These are phyloP conservation scores for Penicillium paneum DNA, from an alignment of 2,329 filamentous ascomycete species.

Conservation along the genomic window DNA sequence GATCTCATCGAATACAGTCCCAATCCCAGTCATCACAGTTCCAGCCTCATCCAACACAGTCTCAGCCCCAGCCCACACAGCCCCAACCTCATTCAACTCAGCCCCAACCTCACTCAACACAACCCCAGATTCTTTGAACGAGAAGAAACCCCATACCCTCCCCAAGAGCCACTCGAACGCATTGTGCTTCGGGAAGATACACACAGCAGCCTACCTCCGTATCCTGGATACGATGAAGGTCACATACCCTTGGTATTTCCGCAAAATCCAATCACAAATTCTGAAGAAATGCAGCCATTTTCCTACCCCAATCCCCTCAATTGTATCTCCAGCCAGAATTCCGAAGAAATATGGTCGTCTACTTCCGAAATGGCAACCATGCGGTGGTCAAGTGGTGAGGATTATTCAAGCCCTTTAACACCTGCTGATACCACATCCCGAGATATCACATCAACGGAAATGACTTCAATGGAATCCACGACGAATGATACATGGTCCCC, in stretches of 20 bases:
- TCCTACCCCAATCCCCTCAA: neutral
- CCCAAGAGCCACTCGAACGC: neutral
- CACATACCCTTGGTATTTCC: neutral
- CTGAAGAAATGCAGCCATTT: neutral
- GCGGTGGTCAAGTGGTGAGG: neutral
- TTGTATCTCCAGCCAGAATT: neutral
- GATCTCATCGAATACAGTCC: too few species aligned
- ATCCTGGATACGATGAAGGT: neutral
- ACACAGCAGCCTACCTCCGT: neutral
- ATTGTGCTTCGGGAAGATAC: neutral
- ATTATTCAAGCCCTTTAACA: constrained; percentile 8
- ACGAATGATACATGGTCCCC: constrained; percentile 21
- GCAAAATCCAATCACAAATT: neutral
- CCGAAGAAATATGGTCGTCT: neutral
- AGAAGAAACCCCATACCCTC: neutral
- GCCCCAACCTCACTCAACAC: neutral
- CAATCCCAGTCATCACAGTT: neutral
- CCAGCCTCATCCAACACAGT: neutral
- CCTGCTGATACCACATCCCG: constrained; percentile 16
- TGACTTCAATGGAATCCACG: constrained; percentile 8
- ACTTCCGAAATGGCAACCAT: neutral
- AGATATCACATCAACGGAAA: constrained; percentile 3
- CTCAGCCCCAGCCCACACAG: neutral
- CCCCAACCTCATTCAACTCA: neutral
- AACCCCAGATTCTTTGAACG: too few species aligned